phyloP scores from a whole-genome alignment of 345 rosid genomes.

The Cardamine chenopodiifolia region DNA sequence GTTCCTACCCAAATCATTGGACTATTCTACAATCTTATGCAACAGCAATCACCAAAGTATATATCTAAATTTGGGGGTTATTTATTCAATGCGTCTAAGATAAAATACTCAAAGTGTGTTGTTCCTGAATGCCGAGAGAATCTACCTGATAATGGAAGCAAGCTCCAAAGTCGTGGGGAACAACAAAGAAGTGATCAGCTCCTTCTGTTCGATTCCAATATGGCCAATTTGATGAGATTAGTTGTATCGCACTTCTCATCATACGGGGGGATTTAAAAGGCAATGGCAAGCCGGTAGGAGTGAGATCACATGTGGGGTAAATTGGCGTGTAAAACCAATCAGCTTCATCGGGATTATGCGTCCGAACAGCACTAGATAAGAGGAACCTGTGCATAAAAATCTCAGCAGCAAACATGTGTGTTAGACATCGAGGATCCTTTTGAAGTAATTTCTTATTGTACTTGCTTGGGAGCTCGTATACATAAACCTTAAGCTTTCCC shows the following conservation, averaged over 20 bases:
- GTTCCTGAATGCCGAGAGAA: background rate
- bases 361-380: constrained; percentile 84
- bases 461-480: constrained; percentile 93
- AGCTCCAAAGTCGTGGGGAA: constrained; percentile 96
- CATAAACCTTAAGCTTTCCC: constrained; percentile 82
- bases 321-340: constrained; percentile 96
- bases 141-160: constrained; percentile 91
- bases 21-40: constrained; percentile 1
- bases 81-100: background rate
- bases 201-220: constrained; percentile 95
- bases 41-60: background rate
- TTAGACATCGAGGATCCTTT: constrained; percentile 92
- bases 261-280: constrained; percentile 94
- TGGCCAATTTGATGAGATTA: constrained; percentile 84
- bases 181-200: constrained; percentile 93
- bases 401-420: constrained; percentile 98
- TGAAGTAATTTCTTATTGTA: constrained; percentile 90
- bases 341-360: constrained; percentile 85
- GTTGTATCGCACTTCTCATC: constrained; percentile 92
- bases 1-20: background rate
- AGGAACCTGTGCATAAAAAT: constrained; percentile 91
- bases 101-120: background rate
- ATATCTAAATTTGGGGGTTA: background rate
- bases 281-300: constrained; percentile 91
- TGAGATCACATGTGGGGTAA: constrained; percentile 91